Percentiles rank a stretch among this genome's conserved stretches.
Evolutionary conservation across 805 yeast genomes (phyloP).

Genomic region (Pichia rugopelliculosa): DNA sequence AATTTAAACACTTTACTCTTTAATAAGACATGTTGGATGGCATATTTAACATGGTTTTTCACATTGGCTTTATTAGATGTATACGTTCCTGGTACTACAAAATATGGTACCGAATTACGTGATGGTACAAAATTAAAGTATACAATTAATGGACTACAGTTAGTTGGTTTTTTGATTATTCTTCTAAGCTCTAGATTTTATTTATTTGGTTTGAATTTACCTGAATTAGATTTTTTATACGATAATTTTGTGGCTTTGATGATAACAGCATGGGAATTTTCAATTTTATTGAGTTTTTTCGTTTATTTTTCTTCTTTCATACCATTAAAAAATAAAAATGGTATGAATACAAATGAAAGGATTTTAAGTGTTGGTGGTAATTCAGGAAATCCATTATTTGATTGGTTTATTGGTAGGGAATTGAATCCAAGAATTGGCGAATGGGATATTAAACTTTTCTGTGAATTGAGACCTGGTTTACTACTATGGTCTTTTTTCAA

Average conservation of each 20-base stretch:
- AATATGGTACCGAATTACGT: slow-evolving; percentile 61
- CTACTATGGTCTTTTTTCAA: slow-evolving; percentile 77
- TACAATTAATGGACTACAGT: slow-evolving; percentile 71
- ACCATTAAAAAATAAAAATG: slow-evolving; percentile 46
- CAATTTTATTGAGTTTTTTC: slow-evolving; percentile 53
- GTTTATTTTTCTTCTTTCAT: slow-evolving; percentile 65
- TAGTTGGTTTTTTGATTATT: slow-evolving; percentile 35
- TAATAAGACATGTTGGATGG: slow-evolving; percentile 47
- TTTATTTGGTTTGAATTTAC: slow-evolving; percentile 37
- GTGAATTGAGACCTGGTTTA: slow-evolving; percentile 94
- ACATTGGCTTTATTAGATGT: slow-evolving; percentile 56
- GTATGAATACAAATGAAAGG: slow-evolving; percentile 50
- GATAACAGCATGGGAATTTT: slow-evolving; percentile 53
- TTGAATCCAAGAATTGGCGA: slow-evolving; percentile 82
- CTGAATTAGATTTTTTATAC: slow-evolving; percentile 75
- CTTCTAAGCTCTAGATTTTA: slow-evolving; percentile 46
- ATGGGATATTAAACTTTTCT: slow-evolving; percentile 83
- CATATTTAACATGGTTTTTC: slow-evolving; percentile 67
- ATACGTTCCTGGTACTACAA: slow-evolving; percentile 67
- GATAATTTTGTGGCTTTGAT: slow-evolving; percentile 60
- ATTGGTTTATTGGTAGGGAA: slow-evolving; percentile 97
- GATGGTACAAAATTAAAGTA: slow-evolving; percentile 68
- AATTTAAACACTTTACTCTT: slow-evolving; percentile 29
- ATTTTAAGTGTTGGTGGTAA: slow-evolving; percentile 85
- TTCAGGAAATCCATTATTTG: slow-evolving; percentile 65